These are phyloP conservation scores for Orbilia ellipsospora DNA, from an alignment of 2,329 filamentous ascomycete species.

Conservation along the genomic window DNA sequence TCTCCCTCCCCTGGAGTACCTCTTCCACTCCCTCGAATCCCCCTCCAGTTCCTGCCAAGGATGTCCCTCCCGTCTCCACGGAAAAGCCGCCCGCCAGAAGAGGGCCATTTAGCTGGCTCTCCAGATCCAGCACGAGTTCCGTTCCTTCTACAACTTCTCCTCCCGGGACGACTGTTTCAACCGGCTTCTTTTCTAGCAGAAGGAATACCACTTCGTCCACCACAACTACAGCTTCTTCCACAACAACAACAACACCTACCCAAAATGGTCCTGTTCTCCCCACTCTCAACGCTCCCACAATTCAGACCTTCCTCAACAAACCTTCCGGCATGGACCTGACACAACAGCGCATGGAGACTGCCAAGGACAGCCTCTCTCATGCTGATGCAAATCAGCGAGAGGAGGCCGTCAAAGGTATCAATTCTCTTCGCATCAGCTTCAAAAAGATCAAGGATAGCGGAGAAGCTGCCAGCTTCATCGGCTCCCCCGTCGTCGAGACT, in stretches of 20 bases:
- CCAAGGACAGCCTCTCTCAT: slow-evolving; percentile 69
- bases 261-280: slow-evolving; percentile 51
- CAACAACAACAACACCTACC: slow-evolving; percentile 79
- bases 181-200: slow-evolving; percentile 61
- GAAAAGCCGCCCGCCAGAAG: slow-evolving; percentile 33
- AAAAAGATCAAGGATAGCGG: slow-evolving; percentile 56
- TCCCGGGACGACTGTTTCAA: slow-evolving; percentile 38
- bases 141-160: slow-evolving; percentile 47
- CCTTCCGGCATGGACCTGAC: slow-evolving; percentile 51
- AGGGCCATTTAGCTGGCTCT: slow-evolving; percentile 54
- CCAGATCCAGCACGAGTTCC: slow-evolving; percentile 53
- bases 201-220: slow-evolving; percentile 60
- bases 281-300: slow-evolving; percentile 45
- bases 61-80: slow-evolving; percentile 58
- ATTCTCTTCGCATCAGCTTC: slow-evolving; percentile 59
- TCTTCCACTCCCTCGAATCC: slow-evolving; percentile 33
- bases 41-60: slow-evolving; percentile 47
- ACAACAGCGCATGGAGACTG: slow-evolving; percentile 53
- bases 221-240: slow-evolving; percentile 70
- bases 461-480: slow-evolving; percentile 41
- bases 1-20: slow-evolving; percentile 58
- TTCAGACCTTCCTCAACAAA: slow-evolving; percentile 51
- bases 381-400: slow-evolving; percentile 68
- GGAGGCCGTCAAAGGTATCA: slow-evolving; percentile 60
- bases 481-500: slow-evolving; percentile 18